Evolutionary conservation across 768 basidiomycete species (phyloP), one percentile per base, ranked within the genome.

Genomic region (Pisolithus albus): DNA sequence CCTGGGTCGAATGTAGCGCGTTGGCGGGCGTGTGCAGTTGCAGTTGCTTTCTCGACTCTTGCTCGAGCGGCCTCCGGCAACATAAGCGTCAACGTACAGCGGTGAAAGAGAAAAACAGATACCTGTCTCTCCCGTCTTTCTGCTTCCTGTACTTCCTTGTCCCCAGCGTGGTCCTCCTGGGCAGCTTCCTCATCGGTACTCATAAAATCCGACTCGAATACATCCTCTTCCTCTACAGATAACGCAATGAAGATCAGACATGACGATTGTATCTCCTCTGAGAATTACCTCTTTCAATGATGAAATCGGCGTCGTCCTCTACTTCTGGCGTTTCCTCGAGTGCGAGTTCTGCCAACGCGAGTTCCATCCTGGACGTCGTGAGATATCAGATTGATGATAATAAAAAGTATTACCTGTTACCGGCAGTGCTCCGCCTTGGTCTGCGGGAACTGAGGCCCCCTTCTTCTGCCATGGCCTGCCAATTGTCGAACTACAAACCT

Each of bases 151-250:
- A 77, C 71, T n/a, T 68, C 70, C 39, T 68, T 75, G 59, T 91
- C 88, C 0, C 72, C 83, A 5, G 70, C 74, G 5, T 79, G 79
- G 10, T 76, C 78, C 23, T 77, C 76, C n/a, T 77, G 75, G 1
- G 67, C 74, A 36, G 64, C 71, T 51, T 77, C 80, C 41, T 88
- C 88, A 52, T 92, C 90, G 0, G 90, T 92, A 56, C 85, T 88
- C 55, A 82, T 86, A 60, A 93, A 92, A 64, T 92, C 90, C 9
- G 86, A 88, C 56, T 78, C 88, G 53, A 90, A 88, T 7, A 84
- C 64, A 60, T 92, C 89, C 57, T 87, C 82, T 64, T 93, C 90
- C 47, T 88, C 90, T 89, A 60, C 44, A 45, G 18, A 49, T 3
- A 47, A 15, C 36, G 13, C 18, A 34, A 34, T 13, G 13, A 34